Evolutionary conservation across 2,329 filamentous ascomycete genomes (phyloP).

Genomic region (Coleophoma eucalyptorum): DNA sequence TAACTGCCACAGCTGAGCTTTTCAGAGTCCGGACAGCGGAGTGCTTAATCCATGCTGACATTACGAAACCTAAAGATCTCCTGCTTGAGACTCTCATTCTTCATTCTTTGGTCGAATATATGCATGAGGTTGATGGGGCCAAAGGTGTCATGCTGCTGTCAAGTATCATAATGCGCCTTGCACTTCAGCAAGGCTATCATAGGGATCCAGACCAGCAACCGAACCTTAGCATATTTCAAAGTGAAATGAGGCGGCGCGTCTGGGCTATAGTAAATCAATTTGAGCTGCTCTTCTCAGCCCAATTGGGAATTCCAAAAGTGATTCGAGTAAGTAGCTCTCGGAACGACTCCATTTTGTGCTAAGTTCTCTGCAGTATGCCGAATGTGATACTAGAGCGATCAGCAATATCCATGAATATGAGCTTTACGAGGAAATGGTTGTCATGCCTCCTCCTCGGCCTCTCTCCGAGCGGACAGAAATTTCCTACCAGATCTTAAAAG

Average conservation of each 20-base stretch:
- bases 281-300: slow-evolving; percentile 62
- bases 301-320: slow-evolving; percentile 64
- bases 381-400: slow-evolving; percentile 60
- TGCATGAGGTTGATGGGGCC: slow-evolving; percentile 42
- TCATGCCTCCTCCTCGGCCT: slow-evolving; percentile 53
- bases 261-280: slow-evolving; percentile 54
- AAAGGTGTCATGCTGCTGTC: slow-evolving; percentile 51
- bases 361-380: slow-evolving; percentile 38
- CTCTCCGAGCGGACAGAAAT: slow-evolving; percentile 53
- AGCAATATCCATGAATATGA: slow-evolving; percentile 63
- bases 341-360: background rate
- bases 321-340: slow-evolving; percentile 34
- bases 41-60: slow-evolving; percentile 45
- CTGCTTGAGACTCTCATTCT: slow-evolving; percentile 46
- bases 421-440: slow-evolving; percentile 50
- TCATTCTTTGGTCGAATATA: slow-evolving; percentile 40
- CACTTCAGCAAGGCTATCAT: slow-evolving; percentile 57
- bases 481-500: slow-evolving; percentile 51
- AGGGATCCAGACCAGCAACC: slow-evolving; percentile 49
- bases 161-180: slow-evolving; percentile 45
- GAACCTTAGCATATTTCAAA: slow-evolving; percentile 45
- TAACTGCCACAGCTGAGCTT: slow-evolving; percentile 40
- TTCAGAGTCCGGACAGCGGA: slow-evolving; percentile 48
- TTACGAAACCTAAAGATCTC: slow-evolving; percentile 41
- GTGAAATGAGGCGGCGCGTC: slow-evolving; percentile 59